Evolutionary conservation across 495 filamentous ascomycete species (phyloP), one percentile per base, ranked within the genome.

Genomic region (Bombardia bombarda): DNA sequence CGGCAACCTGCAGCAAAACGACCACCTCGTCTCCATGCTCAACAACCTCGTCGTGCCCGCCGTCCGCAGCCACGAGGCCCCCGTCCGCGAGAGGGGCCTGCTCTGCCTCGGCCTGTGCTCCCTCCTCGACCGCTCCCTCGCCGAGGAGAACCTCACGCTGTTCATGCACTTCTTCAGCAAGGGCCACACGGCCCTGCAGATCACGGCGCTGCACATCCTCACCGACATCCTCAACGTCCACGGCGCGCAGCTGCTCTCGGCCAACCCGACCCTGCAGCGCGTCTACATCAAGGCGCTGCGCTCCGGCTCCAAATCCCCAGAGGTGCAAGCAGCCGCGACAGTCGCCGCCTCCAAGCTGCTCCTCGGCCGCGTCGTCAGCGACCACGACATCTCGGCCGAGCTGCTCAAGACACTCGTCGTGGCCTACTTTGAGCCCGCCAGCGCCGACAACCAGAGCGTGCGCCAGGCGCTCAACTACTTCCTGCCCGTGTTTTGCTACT

Each of bases 1-100:
- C 40, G 85, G 87, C 17, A 79, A 83, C 43, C 69, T 97, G 22
- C 89, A 95, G 60, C 70, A 85, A 34, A 95, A 95, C 60, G 79
- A 80, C 45, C 79, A 93, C 53, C 66, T 99, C 12, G 86, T 94
- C 2, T 85, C 86, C 22, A 95, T 96, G 86, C 72, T 97, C 32
- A 96, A 99, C 62, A 96, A 93, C 55, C 76, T 97, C 3, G 85
- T 99, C 30, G 87, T 97, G 1, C 93, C 93, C 4, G 93, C 92
- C 32, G 89, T 96, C 17, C 79, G 90, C 32, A 89, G 82, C 54
- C 88, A 94, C 55, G 92, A 97, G 59, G 87, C 88, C 1, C 87
- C 88, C 0, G 87, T 99, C 35, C 77, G 93, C 36, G 92, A 97
- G 64, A 75, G 86, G 26, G 92, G 93, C 32, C 70, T 98, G 2